phyloP scores from a whole-genome alignment of 768 basidiomycete species.

The Dioszegia crocea region DNA sequence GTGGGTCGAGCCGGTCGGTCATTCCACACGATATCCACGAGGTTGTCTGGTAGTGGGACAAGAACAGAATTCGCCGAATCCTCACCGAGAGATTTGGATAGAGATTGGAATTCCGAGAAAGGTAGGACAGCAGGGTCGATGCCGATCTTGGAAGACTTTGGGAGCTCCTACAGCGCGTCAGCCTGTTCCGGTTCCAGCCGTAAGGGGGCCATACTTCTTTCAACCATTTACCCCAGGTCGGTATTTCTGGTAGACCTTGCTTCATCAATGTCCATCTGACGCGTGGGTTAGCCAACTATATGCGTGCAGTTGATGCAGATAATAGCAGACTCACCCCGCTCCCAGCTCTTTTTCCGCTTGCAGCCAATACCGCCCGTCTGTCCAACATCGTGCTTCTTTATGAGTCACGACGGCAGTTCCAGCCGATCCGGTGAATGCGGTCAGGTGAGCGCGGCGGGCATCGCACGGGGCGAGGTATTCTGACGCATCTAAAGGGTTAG shows the following conservation, averaged over 20 bases:
- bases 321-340: constrained; percentile 54
- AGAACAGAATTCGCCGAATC: constrained; percentile 57
- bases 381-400: constrained; percentile 75
- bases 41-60: constrained; percentile 64
- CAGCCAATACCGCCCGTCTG: constrained; percentile 91
- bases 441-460: constrained; percentile 78
- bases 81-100: constrained; percentile 58
- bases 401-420: constrained; percentile 77
- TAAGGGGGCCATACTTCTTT: constrained; percentile 11
- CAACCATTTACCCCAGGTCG: constrained; percentile 22
- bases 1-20: constrained; percentile 66
- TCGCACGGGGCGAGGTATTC: constrained; percentile 85
- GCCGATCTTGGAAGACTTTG: constrained; percentile 21
- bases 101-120: constrained; percentile 57
- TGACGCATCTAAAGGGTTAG: constrained; percentile 62
- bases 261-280: constrained; percentile 94
- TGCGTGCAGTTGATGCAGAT: not conserved
- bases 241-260: constrained; percentile 71
- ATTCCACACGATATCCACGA: constrained; percentile 55
- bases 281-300: too few relatives aligned
- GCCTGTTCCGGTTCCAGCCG: not conserved
- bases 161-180: constrained; percentile 11
- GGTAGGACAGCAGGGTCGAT: constrained; percentile 19
- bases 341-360: constrained; percentile 81
- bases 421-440: constrained; percentile 90